Evolutionary conservation across 805 yeast genomes (phyloP).

Genomic region (Nakazawaea holstii): DNA sequence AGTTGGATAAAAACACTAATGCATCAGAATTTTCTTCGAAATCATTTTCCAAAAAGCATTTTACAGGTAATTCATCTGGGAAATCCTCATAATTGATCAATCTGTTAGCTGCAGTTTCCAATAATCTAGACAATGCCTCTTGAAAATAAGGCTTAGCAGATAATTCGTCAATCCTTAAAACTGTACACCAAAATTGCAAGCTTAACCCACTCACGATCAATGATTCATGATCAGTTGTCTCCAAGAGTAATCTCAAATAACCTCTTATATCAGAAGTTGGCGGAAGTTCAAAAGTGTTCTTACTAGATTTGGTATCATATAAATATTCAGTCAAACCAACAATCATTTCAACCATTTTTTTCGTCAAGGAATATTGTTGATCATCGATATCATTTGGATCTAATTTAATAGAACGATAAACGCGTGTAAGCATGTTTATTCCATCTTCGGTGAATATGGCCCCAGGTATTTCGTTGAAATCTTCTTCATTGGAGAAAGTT

Average conservation of each 20-base stretch:
- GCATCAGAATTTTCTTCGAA: conserved; percentile 84
- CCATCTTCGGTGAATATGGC: conserved; percentile 71
- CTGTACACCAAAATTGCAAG: conserved; percentile 89
- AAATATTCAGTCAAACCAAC: conserved; percentile 81
- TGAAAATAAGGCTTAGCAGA: conserved; percentile 52
- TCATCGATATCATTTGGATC: conserved; percentile 68
- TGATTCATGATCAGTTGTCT: conserved; percentile 80
- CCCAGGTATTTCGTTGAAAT: conserved; percentile 75
- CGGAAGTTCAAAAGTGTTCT: conserved; percentile 13
- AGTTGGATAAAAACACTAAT: conserved; percentile 69
- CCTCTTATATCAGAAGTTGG: conserved; percentile 54
- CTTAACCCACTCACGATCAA: conserved; percentile 88
- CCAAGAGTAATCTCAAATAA: conserved; percentile 69
- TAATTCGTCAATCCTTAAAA: conserved; percentile 75
- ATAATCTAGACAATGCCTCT: conserved; percentile 55
- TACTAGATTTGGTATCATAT: conserved; percentile 23
- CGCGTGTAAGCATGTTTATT: conserved; percentile 58
- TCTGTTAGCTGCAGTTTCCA: conserved; percentile 75
- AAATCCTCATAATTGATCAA: conserved; percentile 67
- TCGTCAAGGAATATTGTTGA: conserved; percentile 69
- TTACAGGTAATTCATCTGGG: conserved; percentile 59
- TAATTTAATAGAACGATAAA: conserved; percentile 55
- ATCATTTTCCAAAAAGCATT: conserved; percentile 71
- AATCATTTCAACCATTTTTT: conserved; percentile 90
- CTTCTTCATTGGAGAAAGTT: conserved; percentile 57